phyloP scores from a whole-genome alignment of 2,329 filamentous ascomycete genomes.

The Venturia nashicola region DNA sequence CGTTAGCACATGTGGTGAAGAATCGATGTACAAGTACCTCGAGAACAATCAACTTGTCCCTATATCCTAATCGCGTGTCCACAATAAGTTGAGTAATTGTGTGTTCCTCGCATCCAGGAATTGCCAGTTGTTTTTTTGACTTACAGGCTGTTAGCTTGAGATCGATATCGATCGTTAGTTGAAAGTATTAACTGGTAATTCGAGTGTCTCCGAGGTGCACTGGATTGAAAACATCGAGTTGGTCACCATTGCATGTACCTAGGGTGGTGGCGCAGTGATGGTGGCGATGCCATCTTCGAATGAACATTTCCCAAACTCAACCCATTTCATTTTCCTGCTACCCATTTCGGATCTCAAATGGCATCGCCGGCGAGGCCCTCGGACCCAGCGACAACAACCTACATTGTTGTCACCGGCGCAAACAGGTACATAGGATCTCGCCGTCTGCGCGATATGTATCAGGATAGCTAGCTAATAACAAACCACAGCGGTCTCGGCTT shows the following conservation, averaged over 20 bases:
- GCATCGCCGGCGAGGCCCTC: background rate
- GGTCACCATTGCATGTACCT: no score
- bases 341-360: background rate
- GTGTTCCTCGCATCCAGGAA: no score
- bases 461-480: background rate
- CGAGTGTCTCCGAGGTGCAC: no score
- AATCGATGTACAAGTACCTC: background rate
- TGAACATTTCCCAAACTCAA: background rate
- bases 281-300: background rate
- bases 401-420: slow-evolving; percentile 60
- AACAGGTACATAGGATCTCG: slow-evolving; percentile 53
- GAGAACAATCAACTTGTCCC: background rate
- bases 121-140: no score
- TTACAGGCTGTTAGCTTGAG: no score
- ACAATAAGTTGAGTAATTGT: no score
- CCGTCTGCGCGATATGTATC: background rate
- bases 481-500: slow-evolving; percentile 67
- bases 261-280: background rate
- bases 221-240: no score
- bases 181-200: no score
- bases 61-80: no score
- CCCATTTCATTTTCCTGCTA: background rate
- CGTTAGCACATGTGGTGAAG: background rate
- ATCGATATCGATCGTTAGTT: no score
- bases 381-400: background rate